phyloP scores from a whole-genome alignment of 805 yeast species.

The Metschnikowia anglica region DNA sequence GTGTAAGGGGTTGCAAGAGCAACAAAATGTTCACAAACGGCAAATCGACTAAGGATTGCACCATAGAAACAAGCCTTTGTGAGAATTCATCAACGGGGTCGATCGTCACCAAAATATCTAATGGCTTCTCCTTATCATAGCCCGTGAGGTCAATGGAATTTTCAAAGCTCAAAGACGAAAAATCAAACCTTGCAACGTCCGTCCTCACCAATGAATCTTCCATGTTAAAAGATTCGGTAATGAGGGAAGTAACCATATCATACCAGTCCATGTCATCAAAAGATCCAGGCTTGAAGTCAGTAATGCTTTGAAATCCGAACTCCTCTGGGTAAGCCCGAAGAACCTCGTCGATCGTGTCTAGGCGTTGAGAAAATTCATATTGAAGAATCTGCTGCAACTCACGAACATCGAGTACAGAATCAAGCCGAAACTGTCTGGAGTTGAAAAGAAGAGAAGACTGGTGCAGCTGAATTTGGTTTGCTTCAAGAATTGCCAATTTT shows the following conservation, averaged over 20 bases:
- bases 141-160: conserved; percentile 28
- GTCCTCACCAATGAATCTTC: conserved; percentile 42
- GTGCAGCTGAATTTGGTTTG: conserved; percentile 32
- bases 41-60: conserved; percentile 39
- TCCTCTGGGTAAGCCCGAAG: conserved; percentile 28
- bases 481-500: conserved; percentile 25
- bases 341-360: conserved; percentile 32
- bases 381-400: conserved; percentile 42
- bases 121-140: conserved; percentile 27
- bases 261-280: conserved; percentile 42
- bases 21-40: conserved; percentile 55
- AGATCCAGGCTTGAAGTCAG: conserved; percentile 19
- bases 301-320: conserved; percentile 18
- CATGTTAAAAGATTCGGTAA: conserved; percentile 45
- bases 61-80: conserved; percentile 57
- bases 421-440: conserved; percentile 50
- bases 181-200: conserved; percentile 48
- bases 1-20: conserved; percentile 55
- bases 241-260: conserved; percentile 44
- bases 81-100: conserved; percentile 74
- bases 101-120: conserved; percentile 59
- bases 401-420: conserved; percentile 20
- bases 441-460: conserved; percentile 47
- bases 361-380: conserved; percentile 49
- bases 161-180: conserved; percentile 31